phyloP scores from a whole-genome alignment of 2,329 filamentous ascomycete genomes.

The Paecilomyces sp. region DNA sequence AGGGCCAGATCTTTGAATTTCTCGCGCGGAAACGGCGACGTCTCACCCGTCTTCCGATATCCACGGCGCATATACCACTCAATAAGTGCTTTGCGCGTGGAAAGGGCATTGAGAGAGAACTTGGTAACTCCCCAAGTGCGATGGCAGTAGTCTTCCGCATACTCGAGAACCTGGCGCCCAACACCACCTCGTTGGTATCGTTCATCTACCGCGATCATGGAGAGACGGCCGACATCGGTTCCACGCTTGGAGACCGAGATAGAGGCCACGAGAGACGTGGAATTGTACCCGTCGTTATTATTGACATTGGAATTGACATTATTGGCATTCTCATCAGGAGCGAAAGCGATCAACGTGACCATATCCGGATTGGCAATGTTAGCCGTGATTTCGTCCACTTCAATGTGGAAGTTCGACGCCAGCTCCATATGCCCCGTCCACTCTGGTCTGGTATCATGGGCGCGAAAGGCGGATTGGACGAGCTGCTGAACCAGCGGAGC shows the following conservation, averaged over 20 bases:
- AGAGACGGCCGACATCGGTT: conserved; percentile 11
- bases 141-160: conserved; percentile 21
- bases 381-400: conserved; percentile 13
- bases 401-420: conserved; percentile 14
- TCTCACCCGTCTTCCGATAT: conserved; percentile 17
- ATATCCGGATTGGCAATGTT: conserved; percentile 21
- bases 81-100: conserved; percentile 18
- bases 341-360: conserved; percentile 16
- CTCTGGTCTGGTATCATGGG: conserved; percentile 28
- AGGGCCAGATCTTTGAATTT: conserved; percentile 8
- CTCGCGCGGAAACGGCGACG: conserved; percentile 14
- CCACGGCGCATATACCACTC: conserved; percentile 23
- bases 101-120: conserved; percentile 19
- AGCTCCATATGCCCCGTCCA: conserved; percentile 31
- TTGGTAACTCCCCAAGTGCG: conserved; percentile 12
- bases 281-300: not conserved
- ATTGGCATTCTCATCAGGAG: not conserved
- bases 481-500: conserved; percentile 29
- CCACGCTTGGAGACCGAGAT: conserved; percentile 13
- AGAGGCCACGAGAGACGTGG: conserved; percentile 9
- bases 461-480: conserved; percentile 35
- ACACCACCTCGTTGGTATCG: conserved; percentile 14
- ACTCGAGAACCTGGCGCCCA: conserved; percentile 17
- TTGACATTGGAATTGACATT: no score
- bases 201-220: conserved; percentile 17